Conservation (phyloP, 2,329 filamentous ascomycete species). For the Penicillium sumatraense region DNA sequence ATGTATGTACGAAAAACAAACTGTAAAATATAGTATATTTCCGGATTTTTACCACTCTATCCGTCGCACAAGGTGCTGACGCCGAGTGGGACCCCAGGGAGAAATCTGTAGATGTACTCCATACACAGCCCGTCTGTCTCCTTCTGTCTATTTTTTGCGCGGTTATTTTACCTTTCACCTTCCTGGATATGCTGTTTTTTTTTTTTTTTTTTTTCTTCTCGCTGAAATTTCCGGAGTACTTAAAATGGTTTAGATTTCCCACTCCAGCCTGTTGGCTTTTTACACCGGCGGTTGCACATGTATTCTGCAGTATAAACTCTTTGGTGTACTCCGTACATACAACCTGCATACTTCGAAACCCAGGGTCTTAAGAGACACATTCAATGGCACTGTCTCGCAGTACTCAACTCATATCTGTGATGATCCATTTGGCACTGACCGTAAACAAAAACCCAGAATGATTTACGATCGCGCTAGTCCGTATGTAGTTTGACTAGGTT, state of each 20-base stretch:
- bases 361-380: too few relatives aligned
- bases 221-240: neutral
- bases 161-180: neutral
- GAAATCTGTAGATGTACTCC: neutral
- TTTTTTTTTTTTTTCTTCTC: neutral
- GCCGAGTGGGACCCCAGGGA: neutral
- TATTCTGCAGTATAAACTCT: neutral
- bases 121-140: neutral
- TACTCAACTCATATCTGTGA: neutral
- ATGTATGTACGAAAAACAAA: too few relatives aligned
- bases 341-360: neutral
- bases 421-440: neutral
- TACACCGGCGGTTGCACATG: neutral
- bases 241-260: neutral
- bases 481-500: neutral
- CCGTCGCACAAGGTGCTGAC: neutral
- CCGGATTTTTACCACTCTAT: neutral
- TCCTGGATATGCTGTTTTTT: neutral
- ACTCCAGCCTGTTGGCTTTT: neutral
- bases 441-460: too few relatives aligned
- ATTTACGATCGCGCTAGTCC: conserved; percentile 7
- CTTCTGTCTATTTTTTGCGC: too few relatives aligned
- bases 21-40: too few relatives aligned
- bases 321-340: neutral
- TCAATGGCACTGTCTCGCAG: neutral